phyloP scores from a whole-genome alignment of 225 moss, liverwort and hornwort species.

The Takakia lepidozioides region DNA sequence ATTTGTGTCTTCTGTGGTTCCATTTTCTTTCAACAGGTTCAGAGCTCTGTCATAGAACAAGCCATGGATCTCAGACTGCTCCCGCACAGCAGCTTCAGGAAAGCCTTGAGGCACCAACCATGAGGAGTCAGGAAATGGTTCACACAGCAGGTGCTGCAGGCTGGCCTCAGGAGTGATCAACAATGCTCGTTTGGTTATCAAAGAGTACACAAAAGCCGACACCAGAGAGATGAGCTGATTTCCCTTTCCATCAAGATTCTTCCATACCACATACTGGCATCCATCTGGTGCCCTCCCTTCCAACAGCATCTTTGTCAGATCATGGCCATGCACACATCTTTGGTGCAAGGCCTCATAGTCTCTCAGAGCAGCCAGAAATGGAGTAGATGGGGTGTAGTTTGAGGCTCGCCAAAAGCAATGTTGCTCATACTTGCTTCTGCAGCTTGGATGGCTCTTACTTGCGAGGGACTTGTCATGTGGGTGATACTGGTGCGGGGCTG shows the following conservation, averaged over 20 bases:
- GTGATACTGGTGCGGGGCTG: slow-evolving; percentile 20
- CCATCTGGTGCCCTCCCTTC: slow-evolving; percentile 14
- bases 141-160: slow-evolving; percentile 34
- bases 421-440: slow-evolving; percentile 38
- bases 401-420: slow-evolving; percentile 40
- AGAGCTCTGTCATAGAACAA: slow-evolving; percentile 19
- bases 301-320: slow-evolving; percentile 16
- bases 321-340: slow-evolving; percentile 18
- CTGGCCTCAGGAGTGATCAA: slow-evolving; percentile 29
- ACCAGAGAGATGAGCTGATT: slow-evolving; percentile 43
- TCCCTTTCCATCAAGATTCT: slow-evolving; percentile 33
- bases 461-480: neutral
- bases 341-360: slow-evolving; percentile 29
- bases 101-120: slow-evolving; percentile 37
- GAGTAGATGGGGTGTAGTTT: slow-evolving; percentile 11
- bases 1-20: neutral
- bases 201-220: slow-evolving; percentile 42
- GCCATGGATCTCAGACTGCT: slow-evolving; percentile 18
- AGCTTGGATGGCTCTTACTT: neutral
- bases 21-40: slow-evolving; percentile 1
- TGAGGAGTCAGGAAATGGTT: slow-evolving; percentile 39
- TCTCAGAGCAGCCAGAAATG: slow-evolving; percentile 18
- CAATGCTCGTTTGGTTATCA: slow-evolving; percentile 32
- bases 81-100: slow-evolving; percentile 11
- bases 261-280: slow-evolving; percentile 36